phyloP scores from a whole-genome alignment of 306 rosid genomes.

The Cucumis hystrix region DNA sequence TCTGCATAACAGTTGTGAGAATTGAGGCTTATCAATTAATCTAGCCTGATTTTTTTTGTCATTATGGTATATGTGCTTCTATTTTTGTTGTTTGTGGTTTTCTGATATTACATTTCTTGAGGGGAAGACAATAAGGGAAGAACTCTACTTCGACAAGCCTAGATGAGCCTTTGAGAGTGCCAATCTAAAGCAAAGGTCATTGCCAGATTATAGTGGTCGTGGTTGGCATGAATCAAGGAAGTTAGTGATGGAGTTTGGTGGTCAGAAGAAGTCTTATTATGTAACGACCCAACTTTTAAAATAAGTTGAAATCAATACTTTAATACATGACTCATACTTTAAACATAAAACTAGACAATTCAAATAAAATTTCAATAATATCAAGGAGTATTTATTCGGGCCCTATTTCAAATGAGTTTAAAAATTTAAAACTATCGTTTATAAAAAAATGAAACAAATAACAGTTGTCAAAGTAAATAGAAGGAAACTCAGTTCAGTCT shows the following conservation, averaged over 20 bases:
- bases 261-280: conserved; percentile 85
- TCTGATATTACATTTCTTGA: conserved; percentile 63
- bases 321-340: too few species aligned
- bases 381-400: too few species aligned
- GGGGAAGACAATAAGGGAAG: conserved; percentile 82
- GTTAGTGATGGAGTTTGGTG: conserved; percentile 81
- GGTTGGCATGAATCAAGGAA: conserved; percentile 99
- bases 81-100: background rate
- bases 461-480: too few species aligned
- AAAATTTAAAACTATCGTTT: too few species aligned
- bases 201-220: conserved; percentile 88
- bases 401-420: too few species aligned
- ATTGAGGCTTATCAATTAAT: background rate
- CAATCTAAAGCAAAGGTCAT: conserved; percentile 87
- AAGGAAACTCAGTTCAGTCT: too few species aligned
- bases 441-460: too few species aligned
- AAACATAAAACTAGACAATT: too few species aligned
- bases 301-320: too few species aligned
- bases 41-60: background rate
- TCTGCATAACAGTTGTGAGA: background rate
- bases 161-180: conserved; percentile 95
- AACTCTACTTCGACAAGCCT: conserved; percentile 98
- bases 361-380: too few species aligned
- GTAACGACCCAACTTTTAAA: too few species aligned
- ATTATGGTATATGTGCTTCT: background rate